A percentile compares a stretch with the other conserved stretches of the same genome.
Conservation (phyloP, 2,329 filamentous ascomycete species). For the Penicillium nordicum region DNA sequence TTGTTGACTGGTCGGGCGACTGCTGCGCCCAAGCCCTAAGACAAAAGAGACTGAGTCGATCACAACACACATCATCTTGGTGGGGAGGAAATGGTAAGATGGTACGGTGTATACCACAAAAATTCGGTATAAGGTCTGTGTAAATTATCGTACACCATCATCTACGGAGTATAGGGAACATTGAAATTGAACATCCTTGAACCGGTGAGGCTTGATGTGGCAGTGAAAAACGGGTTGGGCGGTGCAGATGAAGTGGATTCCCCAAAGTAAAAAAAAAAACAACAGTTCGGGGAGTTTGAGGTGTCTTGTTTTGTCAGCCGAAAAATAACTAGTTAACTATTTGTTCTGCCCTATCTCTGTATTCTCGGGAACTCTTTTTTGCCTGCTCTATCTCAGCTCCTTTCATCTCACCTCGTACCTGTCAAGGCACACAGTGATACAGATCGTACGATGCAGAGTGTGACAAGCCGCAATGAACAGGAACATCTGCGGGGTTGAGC, state of each 20-base stretch:
- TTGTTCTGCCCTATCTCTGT: background rate
- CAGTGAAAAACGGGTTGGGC: constrained; percentile 31
- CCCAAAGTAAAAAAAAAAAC: background rate
- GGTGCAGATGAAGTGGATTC: constrained; percentile 27
- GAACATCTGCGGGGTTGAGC: constrained; percentile 18
- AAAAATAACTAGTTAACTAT: background rate
- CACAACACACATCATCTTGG: constrained; percentile 18
- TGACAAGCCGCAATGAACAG: constrained; percentile 4
- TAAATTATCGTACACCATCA: constrained; percentile 9
- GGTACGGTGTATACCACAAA: constrained; percentile 8
- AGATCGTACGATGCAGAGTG: background rate
- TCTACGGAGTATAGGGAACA: background rate
- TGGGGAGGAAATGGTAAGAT: background rate
- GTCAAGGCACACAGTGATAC: background rate
- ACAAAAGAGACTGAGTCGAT: constrained; percentile 18
- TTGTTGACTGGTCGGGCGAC: constrained; percentile 13
- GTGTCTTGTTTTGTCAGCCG: constrained; percentile 17
- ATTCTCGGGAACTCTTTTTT: background rate
- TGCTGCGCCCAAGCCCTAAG: constrained; percentile 13
- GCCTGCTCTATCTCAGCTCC: background rate
- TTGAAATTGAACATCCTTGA: constrained; percentile 3
- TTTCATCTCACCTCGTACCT: background rate
- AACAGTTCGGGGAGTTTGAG: constrained; percentile 22
- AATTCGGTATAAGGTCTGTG: background rate
- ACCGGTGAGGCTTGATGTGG: constrained; percentile 31